Evolutionary conservation across 2,329 filamentous ascomycete genomes (phyloP).

Genomic region (Alternaria angustiovoidea): DNA sequence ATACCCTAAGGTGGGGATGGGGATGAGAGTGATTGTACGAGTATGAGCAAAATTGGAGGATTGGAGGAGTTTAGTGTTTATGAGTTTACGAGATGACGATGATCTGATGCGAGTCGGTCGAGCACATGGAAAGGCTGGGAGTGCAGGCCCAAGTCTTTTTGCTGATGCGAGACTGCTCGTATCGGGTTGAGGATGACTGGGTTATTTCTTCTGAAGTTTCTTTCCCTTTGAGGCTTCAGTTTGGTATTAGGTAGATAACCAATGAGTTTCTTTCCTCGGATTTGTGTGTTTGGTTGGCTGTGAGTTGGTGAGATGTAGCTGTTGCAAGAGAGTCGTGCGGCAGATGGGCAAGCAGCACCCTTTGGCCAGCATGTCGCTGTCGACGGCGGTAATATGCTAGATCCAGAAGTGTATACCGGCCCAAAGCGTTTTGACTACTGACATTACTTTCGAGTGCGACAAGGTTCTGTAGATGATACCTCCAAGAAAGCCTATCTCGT

Average conservation of each 20-base stretch:
- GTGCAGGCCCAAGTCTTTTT: slow-evolving; percentile 40
- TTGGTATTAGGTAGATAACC: slow-evolving; percentile 9
- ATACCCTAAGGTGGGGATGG: slow-evolving; percentile 10
- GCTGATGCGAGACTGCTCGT: neutral
- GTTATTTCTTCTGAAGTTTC: neutral
- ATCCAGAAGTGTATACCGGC: too few species aligned
- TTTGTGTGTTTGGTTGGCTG: neutral
- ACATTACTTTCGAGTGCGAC: too few species aligned
- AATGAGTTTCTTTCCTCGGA: neutral
- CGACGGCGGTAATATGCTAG: too few species aligned
- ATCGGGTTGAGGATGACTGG: neutral
- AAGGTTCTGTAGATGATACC: too few species aligned
- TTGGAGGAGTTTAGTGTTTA: neutral
- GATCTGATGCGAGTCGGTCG: neutral
- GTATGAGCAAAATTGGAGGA: slow-evolving; percentile 23
- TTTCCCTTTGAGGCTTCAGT: neutral
- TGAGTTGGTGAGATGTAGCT: neutral
- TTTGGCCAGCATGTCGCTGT: too few species aligned
- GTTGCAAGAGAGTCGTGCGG: neutral
- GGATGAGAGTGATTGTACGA: slow-evolving; percentile 25
- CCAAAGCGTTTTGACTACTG: too few species aligned
- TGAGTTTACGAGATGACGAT: slow-evolving; percentile 1
- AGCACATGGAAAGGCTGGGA: slow-evolving; percentile 27
- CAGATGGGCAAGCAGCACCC: too few species aligned
- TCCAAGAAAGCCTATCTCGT: too few species aligned